Conservation (phyloP, 2,329 filamentous ascomycete genomes). For the Aspergillus neotritici region DNA sequence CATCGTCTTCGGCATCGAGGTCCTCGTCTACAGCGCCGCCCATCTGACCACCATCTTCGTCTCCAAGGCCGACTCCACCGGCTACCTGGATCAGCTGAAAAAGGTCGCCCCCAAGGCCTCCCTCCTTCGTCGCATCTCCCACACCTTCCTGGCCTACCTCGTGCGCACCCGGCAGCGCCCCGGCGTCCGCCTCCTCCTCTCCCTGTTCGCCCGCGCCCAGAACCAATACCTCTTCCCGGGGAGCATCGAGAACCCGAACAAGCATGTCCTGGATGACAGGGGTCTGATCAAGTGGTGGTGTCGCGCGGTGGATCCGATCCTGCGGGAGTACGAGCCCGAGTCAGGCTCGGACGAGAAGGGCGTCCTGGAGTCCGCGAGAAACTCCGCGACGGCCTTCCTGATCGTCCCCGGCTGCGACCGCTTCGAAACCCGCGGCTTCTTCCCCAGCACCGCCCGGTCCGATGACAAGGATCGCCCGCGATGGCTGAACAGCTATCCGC, state of each 20-base stretch:
- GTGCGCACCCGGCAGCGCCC: slow-evolving; percentile 60
- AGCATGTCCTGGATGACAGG: slow-evolving; percentile 88
- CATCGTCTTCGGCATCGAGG: slow-evolving; percentile 76
- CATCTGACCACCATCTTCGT: slow-evolving; percentile 84
- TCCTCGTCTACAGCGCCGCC: slow-evolving; percentile 78
- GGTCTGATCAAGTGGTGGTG: slow-evolving; percentile 96
- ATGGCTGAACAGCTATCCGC: slow-evolving; percentile 61
- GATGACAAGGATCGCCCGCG: slow-evolving; percentile 33
- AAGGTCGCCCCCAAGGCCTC: slow-evolving; percentile 57
- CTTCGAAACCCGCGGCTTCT: slow-evolving; percentile 73
- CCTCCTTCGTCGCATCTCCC: slow-evolving; percentile 62
- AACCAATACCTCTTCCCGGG: slow-evolving; percentile 92
- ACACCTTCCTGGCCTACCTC: slow-evolving; percentile 70
- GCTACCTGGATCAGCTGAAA: slow-evolving; percentile 66
- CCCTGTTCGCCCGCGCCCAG: slow-evolving; percentile 86
- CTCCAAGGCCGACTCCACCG: slow-evolving; percentile 94
- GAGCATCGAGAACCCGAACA: slow-evolving; percentile 74
- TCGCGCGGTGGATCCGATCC: slow-evolving; percentile 70
- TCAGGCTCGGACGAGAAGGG: slow-evolving; percentile 32
- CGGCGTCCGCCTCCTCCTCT: slow-evolving; percentile 67
- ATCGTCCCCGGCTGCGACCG: slow-evolving; percentile 79
- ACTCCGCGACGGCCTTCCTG: slow-evolving; percentile 66
- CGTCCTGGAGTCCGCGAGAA: slow-evolving; percentile 26
- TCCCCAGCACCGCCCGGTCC: slow-evolving; percentile 52
- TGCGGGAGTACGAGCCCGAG: slow-evolving; percentile 46